Evolutionary conservation across 1,284 basidiomycete species (phyloP).

Genomic region (Ceratobasidium theobromae): DNA sequence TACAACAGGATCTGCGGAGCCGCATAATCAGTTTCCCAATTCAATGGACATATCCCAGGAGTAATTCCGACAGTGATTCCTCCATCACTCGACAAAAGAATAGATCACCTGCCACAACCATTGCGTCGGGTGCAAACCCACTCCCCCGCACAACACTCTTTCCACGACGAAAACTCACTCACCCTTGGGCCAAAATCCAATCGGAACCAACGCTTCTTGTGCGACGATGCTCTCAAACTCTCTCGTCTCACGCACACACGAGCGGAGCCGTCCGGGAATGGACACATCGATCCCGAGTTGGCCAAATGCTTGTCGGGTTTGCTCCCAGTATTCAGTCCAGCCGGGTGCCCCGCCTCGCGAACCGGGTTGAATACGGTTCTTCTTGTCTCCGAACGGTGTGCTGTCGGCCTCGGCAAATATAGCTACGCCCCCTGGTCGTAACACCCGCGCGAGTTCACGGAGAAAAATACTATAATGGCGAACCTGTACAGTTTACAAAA

Average conservation of each 20-base stretch:
- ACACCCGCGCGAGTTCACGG: conserved; percentile 59
- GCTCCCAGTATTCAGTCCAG: conserved; percentile 63
- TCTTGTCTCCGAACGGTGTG: conserved; percentile 52
- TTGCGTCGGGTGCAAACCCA: not conserved
- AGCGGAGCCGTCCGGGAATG: conserved; percentile 55
- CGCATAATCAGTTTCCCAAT: conserved; percentile 14
- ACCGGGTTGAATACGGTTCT: conserved; percentile 45
- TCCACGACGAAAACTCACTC: not conserved
- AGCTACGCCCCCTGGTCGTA: conserved; percentile 68
- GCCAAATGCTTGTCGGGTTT: conserved; percentile 55
- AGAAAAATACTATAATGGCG: conserved; percentile 60
- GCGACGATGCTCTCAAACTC: conserved; percentile 55
- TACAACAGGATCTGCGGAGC: conserved; percentile 44
- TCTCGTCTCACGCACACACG: conserved; percentile 50
- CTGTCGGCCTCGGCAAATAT: conserved; percentile 62
- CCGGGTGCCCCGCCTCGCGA: conserved; percentile 53
- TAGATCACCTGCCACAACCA: conserved; percentile 6
- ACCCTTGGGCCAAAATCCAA: conserved; percentile 56
- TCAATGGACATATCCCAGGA: not conserved
- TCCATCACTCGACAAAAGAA: not conserved
- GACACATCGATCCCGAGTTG: conserved; percentile 56
- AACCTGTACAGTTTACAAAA: conserved; percentile 47
- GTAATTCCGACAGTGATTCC: not conserved
- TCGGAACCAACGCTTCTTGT: conserved; percentile 56
- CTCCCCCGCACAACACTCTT: not conserved